Evolutionary conservation across 345 rosid genomes (phyloP), one percentile per base, ranked within the genome.

Genomic region (Sisymbrium altissimum): DNA sequence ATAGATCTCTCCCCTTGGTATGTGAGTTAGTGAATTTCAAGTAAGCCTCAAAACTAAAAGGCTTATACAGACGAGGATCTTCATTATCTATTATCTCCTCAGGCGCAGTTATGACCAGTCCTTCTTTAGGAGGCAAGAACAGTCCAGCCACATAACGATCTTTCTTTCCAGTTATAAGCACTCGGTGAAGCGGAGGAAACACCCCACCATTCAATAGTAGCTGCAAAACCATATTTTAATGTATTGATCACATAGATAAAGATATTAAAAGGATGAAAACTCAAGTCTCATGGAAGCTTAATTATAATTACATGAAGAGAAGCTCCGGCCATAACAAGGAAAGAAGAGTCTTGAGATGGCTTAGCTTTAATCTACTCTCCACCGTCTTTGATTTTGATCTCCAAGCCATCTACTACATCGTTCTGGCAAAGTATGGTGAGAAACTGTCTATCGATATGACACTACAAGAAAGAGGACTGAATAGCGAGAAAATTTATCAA

Each of bases 401-500:
- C 83, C 44, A 88, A 75, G 45, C 86, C 91, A 68, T 78, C 77
- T 5, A 82, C 81, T n/a, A 21, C 78, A 19, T 85, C 79, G 75
- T 81, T 81, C 57, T 85, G 87, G 36, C 85, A 82, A 70, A 60
- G 83, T 35, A 86, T 74, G 25, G 77, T 76, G 9, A 79, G 33
- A 33, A 84, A 74, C 67, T 81, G 78, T 81, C 84, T 85, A 32
- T 84, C 96, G 3, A 85, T 86, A 57, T 86, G 90, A 46, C n/a
- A n/a, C n/a, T n/a, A n/a, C n/a, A n/a, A n/a, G n/a, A n/a, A n/a
- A n/a, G n/a, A n/a, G n/a, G n/a, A n/a, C n/a, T n/a, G n/a, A n/a
- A n/a, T n/a, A n/a, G n/a, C n/a, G n/a, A n/a, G n/a, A n/a, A n/a
- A n/a, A n/a, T n/a, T n/a, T n/a, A n/a, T n/a, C n/a, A n/a, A n/a